Evolutionary conservation across 805 yeast species (phyloP).

Genomic region (Wickerhamiella shivajii): DNA sequence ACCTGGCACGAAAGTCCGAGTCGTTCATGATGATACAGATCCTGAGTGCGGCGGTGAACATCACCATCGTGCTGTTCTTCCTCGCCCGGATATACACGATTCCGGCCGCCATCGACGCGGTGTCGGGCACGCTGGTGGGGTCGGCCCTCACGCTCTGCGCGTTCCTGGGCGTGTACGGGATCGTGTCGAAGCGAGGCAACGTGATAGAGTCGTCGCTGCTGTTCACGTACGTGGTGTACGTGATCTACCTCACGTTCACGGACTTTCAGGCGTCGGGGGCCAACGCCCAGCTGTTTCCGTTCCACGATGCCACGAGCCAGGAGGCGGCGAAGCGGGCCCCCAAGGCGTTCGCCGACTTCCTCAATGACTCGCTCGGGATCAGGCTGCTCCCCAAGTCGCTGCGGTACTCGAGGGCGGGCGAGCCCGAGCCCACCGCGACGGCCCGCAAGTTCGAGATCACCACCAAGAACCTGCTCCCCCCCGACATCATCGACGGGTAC

Average conservation of each 20-base stretch:
- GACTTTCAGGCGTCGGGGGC: constrained; percentile 38
- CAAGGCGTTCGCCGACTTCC: no score
- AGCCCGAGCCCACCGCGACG: background rate
- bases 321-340: background rate
- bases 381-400: no score
- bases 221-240: constrained; percentile 82
- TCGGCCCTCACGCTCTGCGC: constrained; percentile 64
- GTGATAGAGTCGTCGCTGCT: constrained; percentile 78
- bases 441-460: constrained; percentile 1
- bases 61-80: constrained; percentile 65
- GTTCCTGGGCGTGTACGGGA: constrained; percentile 68
- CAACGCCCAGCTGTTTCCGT: constrained; percentile 10
- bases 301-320: constrained; percentile 1
- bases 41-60: constrained; percentile 54
- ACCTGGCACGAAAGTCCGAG: constrained; percentile 53
- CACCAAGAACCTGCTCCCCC: constrained; percentile 21
- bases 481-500: constrained; percentile 26
- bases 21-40: constrained; percentile 66
- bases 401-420: no score
- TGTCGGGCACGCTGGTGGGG: constrained; percentile 74
- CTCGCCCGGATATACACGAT: constrained; percentile 71
- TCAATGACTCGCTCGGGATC: no score
- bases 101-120: constrained; percentile 47
- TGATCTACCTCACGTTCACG: constrained; percentile 86
- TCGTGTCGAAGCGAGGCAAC: constrained; percentile 70